These are phyloP conservation scores for Odonthalia washingtoniensis DNA, from an alignment of 31 red algal genomes.

Conservation along the genomic window DNA sequence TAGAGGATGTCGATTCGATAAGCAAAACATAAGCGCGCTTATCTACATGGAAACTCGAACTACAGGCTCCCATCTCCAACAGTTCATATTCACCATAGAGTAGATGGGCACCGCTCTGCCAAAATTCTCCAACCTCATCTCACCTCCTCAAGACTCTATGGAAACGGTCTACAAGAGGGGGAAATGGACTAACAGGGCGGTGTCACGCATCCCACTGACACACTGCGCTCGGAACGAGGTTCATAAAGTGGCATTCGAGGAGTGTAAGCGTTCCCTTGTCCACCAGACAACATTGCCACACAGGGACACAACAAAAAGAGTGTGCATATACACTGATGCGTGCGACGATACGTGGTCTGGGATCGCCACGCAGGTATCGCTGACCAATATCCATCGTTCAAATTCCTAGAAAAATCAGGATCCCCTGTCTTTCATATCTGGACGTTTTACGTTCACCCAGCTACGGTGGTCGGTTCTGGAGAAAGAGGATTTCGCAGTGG, in stretches of 20 bases:
- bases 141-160: neutral
- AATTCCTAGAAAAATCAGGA: neutral
- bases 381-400: neutral
- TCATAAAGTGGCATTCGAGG: neutral
- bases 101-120: neutral
- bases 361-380: conserved; percentile 23
- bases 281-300: neutral
- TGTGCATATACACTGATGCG: conserved; percentile 38
- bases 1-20: neutral
- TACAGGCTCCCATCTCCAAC: neutral
- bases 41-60: neutral
- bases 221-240: conserved; percentile 2
- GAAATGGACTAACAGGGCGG: neutral
- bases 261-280: conserved; percentile 17
- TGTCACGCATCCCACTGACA: conserved; percentile 5
- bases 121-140: neutral
- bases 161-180: neutral
- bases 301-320: neutral
- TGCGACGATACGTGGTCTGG: conserved; percentile 31
- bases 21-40: neutral
- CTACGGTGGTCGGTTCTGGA: neutral
- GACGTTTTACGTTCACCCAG: neutral
- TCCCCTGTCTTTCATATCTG: neutral
- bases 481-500: neutral
- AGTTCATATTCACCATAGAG: neutral